A percentile compares a stretch with the other conserved stretches of the same genome.
phyloP scores from a whole-genome alignment of 1,139 yeast species.

The Scheffersomyces illinoinensis region DNA sequence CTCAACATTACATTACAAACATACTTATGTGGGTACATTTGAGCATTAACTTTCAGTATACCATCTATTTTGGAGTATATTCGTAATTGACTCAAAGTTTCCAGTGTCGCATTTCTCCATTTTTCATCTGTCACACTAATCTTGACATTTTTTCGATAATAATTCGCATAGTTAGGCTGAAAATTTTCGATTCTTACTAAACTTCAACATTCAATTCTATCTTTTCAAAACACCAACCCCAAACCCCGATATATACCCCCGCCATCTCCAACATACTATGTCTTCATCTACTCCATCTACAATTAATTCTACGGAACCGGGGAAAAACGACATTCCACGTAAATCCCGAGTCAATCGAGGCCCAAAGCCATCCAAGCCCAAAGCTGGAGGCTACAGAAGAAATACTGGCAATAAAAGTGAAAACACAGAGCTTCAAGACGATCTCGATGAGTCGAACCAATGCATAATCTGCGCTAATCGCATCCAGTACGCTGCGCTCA shows the following conservation, averaged over 20 bases:
- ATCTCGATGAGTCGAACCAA: slow-evolving; percentile 32
- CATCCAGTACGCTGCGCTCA: slow-evolving; percentile 61
- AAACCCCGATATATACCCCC: not conserved
- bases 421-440: slow-evolving; percentile 27
- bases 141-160: not conserved
- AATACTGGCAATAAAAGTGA: slow-evolving; percentile 1
- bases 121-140: not conserved
- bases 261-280: not conserved
- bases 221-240: not conserved
- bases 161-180: not conserved
- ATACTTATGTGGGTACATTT: too few species aligned
- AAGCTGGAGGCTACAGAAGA: slow-evolving; percentile 5
- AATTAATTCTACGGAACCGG: not conserved
- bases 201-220: not conserved
- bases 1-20: not conserved
- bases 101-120: not conserved
- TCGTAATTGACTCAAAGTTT: too few species aligned
- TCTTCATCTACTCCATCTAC: not conserved
- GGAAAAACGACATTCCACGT: not conserved
- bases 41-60: not conserved
- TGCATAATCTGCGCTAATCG: slow-evolving; percentile 87
- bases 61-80: not conserved
- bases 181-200: not conserved
- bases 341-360: slow-evolving; percentile 23
- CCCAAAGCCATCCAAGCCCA: slow-evolving; percentile 7